These are phyloP conservation scores for Trichoderma sp. DNA, from an alignment of 2,329 filamentous ascomycete genomes.

Conservation along the genomic window DNA sequence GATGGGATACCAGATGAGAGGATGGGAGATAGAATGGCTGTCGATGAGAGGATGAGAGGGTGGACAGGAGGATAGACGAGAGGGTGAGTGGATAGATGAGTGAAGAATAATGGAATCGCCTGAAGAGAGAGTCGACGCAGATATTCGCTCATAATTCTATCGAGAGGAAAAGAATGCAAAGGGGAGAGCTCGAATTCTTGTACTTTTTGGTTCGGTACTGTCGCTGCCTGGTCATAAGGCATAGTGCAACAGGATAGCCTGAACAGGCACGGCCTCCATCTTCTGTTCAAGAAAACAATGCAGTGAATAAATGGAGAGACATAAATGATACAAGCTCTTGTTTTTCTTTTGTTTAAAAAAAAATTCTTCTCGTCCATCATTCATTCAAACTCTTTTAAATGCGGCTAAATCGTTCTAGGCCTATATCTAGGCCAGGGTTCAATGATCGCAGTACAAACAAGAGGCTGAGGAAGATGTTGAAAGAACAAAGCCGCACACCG, in stretches of 20 bases:
- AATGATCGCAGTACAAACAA: not conserved
- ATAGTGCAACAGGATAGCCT: not conserved
- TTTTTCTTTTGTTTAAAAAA: not conserved
- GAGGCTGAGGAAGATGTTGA: not conserved
- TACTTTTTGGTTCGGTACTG: not conserved
- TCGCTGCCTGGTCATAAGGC: not conserved
- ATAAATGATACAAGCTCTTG: not conserved
- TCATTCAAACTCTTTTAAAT: not conserved
- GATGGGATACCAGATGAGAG: not conserved
- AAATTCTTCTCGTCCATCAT: not conserved
- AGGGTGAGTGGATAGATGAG: no score
- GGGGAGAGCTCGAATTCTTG: not conserved
- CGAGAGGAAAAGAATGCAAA: not conserved
- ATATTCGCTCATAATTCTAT: not conserved
- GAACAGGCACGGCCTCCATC: not conserved
- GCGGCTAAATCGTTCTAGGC: not conserved
- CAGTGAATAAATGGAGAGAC: not conserved
- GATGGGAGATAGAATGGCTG: not conserved
- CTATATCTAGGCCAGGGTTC: not conserved
- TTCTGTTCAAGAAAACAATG: not conserved
- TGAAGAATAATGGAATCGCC: not conserved
- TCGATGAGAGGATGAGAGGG: no score
- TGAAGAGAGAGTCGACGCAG: not conserved
- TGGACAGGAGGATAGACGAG: no score
- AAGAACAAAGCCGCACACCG: not conserved